phyloP scores from a whole-genome alignment of 805 yeast genomes.

The Clavispora santaluciae region DNA sequence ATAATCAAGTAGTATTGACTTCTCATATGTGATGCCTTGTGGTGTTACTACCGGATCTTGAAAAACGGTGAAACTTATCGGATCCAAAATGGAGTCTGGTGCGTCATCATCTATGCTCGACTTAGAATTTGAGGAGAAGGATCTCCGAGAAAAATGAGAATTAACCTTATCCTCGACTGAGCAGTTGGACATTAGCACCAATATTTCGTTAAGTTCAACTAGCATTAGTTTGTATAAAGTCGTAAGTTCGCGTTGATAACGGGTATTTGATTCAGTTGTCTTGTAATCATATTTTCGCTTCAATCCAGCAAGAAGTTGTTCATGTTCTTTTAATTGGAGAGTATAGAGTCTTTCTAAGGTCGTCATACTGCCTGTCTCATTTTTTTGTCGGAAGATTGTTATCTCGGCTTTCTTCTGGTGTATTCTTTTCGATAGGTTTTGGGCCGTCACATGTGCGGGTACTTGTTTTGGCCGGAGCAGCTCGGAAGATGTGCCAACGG shows the following conservation, averaged over 20 bases:
- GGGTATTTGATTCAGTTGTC: background rate
- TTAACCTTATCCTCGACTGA: background rate
- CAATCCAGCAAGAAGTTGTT: background rate
- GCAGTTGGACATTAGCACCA: background rate
- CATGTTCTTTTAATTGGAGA: background rate
- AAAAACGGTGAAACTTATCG: slow-evolving; percentile 37
- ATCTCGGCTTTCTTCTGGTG: background rate
- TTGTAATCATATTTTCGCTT: background rate
- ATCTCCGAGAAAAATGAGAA: background rate
- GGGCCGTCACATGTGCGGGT: background rate
- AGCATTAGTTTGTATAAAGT: background rate
- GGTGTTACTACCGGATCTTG: slow-evolving; percentile 43
- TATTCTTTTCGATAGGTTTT: background rate
- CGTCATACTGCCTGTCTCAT: background rate
- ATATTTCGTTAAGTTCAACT: background rate
- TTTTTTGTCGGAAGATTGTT: background rate
- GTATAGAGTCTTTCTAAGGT: background rate
- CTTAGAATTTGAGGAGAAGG: background rate
- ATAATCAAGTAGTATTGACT: slow-evolving; percentile 33
- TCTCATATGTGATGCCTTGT: slow-evolving; percentile 40
- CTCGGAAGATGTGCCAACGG: background rate
- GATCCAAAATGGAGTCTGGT: slow-evolving; percentile 36
- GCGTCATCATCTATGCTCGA: slow-evolving; percentile 22
- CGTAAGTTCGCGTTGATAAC: background rate
- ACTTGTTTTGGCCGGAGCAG: background rate